Base-by-base conservation (phyloP, 2,329 filamentous ascomycete species). In the Cordyceps sp. region DNA sequence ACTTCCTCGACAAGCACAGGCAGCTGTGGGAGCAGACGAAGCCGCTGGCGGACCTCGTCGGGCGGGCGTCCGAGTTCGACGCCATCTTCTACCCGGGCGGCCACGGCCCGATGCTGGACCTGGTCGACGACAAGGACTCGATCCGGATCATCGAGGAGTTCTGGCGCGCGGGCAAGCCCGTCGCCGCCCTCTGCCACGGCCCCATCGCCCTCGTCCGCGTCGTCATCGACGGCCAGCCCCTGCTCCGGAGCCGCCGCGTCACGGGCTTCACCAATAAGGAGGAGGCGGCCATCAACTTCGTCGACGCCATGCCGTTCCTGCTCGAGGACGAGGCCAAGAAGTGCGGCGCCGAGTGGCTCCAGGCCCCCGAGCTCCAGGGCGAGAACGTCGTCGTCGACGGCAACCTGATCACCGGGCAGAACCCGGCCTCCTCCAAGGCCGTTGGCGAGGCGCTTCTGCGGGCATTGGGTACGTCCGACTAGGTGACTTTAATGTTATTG, bases 111-210 rank as follows among this genome's bases (percentile, higher is more conserved):
- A 75, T 81, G 70, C 79, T 66, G 51, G 76, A 81, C 47, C 67
- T 81, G 14, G 64, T 64, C 33, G 55, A 57, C 35, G 66, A 77
- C 45, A 39, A 54, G 15, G 57, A 59, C n/a, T 73, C 67, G 18
- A 66, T 72, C 40, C 55, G 63, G 38, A 54, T 82, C 23, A 70
- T 76, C 44, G 54, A 59, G 37, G 71, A 78, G 48, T 79, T 82
- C 48, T 66, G 62, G 44, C 54, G 58, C 25, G 60, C 63, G 4
- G 67, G 64, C 39, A 79, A 79, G 59, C 59, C 72, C 33, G 64
- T 81, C 12, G 58, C 69, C 0, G 71, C 76, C 4, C 73, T 82
- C 29, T 81, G 77, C 58, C 77, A 82, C 53, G 77, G 73, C 6
- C 72, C 76, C 3, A 68, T 67, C 4, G 77, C 66, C 10, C 58